A percentile compares a stretch with the other conserved stretches of the same genome.
These are phyloP conservation scores for Leccinum fibrillosum DNA, from an alignment of 768 basidiomycete species.

Conservation along the genomic window DNA sequence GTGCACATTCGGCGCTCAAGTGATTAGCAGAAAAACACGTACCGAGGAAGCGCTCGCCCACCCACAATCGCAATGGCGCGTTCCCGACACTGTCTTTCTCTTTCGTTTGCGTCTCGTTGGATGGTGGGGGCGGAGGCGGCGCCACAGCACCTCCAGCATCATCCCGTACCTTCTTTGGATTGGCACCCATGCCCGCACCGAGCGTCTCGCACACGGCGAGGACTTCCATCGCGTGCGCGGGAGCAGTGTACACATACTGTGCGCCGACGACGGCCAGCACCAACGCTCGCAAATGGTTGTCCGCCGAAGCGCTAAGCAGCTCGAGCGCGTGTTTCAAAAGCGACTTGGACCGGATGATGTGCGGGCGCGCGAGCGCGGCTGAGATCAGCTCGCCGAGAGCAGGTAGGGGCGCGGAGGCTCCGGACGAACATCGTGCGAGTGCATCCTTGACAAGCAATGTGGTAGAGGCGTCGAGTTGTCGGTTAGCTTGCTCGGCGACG, in stretches of 20 bases:
- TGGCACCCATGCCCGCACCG: conserved; percentile 62
- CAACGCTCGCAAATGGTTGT: conserved; percentile 72
- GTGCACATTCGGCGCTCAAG: background rate
- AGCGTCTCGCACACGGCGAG: conserved; percentile 66
- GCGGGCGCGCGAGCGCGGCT: conserved; percentile 18
- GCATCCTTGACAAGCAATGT: conserved; percentile 25
- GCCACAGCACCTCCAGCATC: background rate
- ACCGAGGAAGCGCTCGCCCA: conserved; percentile 69
- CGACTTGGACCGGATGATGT: conserved; percentile 29
- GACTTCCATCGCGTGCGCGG: conserved; percentile 65
- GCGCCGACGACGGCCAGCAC: conserved; percentile 65
- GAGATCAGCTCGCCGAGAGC: conserved; percentile 16
- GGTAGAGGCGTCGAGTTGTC: conserved; percentile 18
- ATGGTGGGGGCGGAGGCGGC: background rate
- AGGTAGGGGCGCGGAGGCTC: conserved; percentile 19
- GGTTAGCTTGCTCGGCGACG: background rate
- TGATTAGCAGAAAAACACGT: conserved; percentile 6
- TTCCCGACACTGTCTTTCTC: conserved; percentile 51
- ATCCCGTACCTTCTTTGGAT: conserved; percentile 19
- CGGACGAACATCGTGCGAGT: conserved; percentile 21
- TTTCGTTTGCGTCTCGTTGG: conserved; percentile 9
- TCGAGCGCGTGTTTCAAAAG: conserved; percentile 60
- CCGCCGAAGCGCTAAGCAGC: conserved; percentile 53
- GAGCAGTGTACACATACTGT: conserved; percentile 69
- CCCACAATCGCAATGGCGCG: conserved; percentile 65